phyloP scores from a whole-genome alignment of 208 protist genomes.

The Acanthamoeba royreba region DNA sequence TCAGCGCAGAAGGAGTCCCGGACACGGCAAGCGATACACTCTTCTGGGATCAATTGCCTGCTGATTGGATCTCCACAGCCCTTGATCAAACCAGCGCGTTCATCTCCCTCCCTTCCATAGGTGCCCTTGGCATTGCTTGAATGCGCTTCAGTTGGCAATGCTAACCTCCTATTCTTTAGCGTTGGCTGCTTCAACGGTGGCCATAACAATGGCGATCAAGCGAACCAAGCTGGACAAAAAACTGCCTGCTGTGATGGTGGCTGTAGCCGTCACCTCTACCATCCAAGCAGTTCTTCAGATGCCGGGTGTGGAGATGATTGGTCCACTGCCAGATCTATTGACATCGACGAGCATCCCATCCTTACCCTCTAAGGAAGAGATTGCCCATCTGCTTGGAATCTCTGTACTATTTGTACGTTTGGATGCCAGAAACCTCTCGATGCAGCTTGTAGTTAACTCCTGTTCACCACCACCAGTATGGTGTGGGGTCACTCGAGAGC shows the following conservation, averaged over 20 bases:
- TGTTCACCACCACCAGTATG: neutral
- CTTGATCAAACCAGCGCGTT: neutral
- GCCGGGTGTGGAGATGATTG: neutral
- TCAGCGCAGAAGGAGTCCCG: neutral
- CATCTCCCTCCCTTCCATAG: neutral
- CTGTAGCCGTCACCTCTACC: neutral
- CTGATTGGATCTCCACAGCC: neutral
- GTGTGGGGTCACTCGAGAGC: neutral
- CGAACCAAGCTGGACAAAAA: neutral
- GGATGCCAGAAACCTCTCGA: no score
- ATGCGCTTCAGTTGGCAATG: no score
- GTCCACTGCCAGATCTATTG: neutral
- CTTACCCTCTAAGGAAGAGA: neutral
- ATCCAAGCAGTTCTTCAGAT: neutral
- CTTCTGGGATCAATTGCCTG: neutral
- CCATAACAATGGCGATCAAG: neutral
- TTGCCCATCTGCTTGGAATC: neutral
- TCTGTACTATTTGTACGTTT: neutral
- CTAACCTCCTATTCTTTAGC: no score
- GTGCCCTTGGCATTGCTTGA: no score
- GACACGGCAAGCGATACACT: neutral
- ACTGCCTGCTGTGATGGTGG: neutral
- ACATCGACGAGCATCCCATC: neutral
- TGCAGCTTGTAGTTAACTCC: neutral
- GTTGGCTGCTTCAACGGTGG: neutral